These are phyloP conservation scores for Cadophora luteo-olivacea DNA, from an alignment of 2,329 filamentous ascomycete species.

Conservation along the genomic window DNA sequence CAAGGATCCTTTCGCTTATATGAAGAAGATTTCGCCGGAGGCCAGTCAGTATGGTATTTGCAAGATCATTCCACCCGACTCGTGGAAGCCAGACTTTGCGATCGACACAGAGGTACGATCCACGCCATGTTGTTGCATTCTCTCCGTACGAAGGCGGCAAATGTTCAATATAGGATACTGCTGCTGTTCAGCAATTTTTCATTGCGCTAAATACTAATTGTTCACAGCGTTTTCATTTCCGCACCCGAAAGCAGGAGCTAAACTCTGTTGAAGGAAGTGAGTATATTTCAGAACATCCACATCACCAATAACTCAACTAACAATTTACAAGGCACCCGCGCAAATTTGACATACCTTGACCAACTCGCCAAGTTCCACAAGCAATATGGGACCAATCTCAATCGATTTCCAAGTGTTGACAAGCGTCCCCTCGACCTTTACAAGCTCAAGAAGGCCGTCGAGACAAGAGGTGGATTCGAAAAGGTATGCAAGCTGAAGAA, in stretches of 20 bases:
- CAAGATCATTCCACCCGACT: slow-evolving; percentile 93
- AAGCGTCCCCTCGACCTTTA: slow-evolving; percentile 97
- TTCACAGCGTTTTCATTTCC: slow-evolving; percentile 89
- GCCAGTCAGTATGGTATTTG: slow-evolving; percentile 89
- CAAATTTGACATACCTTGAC: slow-evolving; percentile 95
- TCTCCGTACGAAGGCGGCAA: not conserved
- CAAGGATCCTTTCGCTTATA: slow-evolving; percentile 91
- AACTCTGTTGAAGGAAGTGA: slow-evolving; percentile 98
- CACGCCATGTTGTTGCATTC: not conserved
- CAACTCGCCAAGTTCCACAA: slow-evolving; percentile 96
- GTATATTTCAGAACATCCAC: slow-evolving; percentile 44
- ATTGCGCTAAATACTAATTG: slow-evolving; percentile 35
- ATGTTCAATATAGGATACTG: not conserved
- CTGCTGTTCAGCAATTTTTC: not conserved
- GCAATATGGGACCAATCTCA: slow-evolving; percentile 92
- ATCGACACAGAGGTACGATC: slow-evolving; percentile 90
- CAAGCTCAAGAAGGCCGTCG: slow-evolving; percentile 95
- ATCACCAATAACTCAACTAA: slow-evolving; percentile 34
- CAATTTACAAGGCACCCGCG: slow-evolving; percentile 74
- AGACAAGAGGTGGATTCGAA: slow-evolving; percentile 92
- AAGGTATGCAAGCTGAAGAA: slow-evolving; percentile 98
- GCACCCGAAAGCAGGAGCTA: slow-evolving; percentile 92
- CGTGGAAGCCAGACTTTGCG: slow-evolving; percentile 93
- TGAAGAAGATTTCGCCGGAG: slow-evolving; percentile 88
- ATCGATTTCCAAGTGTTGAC: slow-evolving; percentile 93